Percentiles rank a stretch among this genome's conserved stretches.
These are phyloP conservation scores for Gyromitra esculenta DNA, from an alignment of 2,329 filamentous ascomycete species.

Conservation along the genomic window DNA sequence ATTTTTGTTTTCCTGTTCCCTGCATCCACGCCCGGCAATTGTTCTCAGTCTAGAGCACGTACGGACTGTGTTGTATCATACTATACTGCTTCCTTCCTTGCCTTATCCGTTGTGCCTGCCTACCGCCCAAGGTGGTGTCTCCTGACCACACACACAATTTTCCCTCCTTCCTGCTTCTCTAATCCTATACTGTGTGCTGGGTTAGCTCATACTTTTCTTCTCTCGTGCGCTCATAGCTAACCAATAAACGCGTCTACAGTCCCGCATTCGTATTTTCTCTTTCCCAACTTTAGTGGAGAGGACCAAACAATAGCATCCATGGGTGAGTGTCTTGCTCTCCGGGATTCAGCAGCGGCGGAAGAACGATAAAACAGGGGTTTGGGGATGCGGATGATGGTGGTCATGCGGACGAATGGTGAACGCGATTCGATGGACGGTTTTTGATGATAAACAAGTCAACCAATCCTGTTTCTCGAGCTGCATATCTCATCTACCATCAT, in stretches of 20 bases:
- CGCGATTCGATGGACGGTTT: slow-evolving; percentile 40
- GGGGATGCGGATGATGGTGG: slow-evolving; percentile 34
- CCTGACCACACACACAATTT: slow-evolving; percentile 29
- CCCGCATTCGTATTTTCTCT: not conserved
- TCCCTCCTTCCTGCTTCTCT: slow-evolving; percentile 12
- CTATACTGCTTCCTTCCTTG: slow-evolving; percentile 32
- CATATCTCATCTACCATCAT: slow-evolving; percentile 47
- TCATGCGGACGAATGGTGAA: slow-evolving; percentile 33
- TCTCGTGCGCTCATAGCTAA: slow-evolving; percentile 28
- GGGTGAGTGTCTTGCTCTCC: slow-evolving; percentile 40
- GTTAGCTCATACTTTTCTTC: slow-evolving; percentile 17
- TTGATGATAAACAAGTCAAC: slow-evolving; percentile 48
- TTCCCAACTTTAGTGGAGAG: slow-evolving; percentile 32
- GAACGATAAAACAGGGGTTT: not conserved
- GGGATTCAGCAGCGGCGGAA: slow-evolving; percentile 36
- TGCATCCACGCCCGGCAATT: slow-evolving; percentile 38
- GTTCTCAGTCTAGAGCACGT: not conserved
- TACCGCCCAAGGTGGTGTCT: slow-evolving; percentile 35
- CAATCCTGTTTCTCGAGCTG: slow-evolving; percentile 46
- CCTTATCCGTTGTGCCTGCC: slow-evolving; percentile 11
- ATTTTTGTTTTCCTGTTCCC: slow-evolving; percentile 23
- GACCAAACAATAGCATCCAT: slow-evolving; percentile 35
- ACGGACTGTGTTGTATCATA: slow-evolving; percentile 4
- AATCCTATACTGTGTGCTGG: slow-evolving; percentile 37
- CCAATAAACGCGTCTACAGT: slow-evolving; percentile 37